Evolutionary conservation across 129 eudicot species (phyloP), one percentile per base, ranked within the genome.

Genomic region (Pittosporum tobira): DNA sequence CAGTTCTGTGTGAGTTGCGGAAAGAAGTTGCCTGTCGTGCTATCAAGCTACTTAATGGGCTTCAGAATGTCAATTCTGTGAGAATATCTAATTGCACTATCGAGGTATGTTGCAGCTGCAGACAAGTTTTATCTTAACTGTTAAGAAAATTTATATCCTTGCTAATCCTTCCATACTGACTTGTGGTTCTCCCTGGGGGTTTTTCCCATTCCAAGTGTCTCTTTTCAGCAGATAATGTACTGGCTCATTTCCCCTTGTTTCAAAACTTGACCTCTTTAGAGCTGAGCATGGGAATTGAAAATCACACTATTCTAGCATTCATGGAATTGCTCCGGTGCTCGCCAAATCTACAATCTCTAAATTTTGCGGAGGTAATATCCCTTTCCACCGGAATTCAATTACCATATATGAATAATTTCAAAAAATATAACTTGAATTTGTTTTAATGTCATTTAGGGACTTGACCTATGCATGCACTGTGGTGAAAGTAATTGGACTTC

Each of bases 251-350:
- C 61, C 95, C 87, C 4, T 37, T 57, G 30, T 87, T 87, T 62
- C 46, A 66, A 50, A 76, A 77, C 52, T 59, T 87, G 76, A 72
- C 79, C 28, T 67, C 44, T 64, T 69, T 87, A 57, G 87, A 87
- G 59, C 66, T 87, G 64, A 70, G 67, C 44, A 73, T 75, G 79
- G 77, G 64, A 52, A 50, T 73, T 47, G 75, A 68, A 53, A 55
- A 69, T n/a, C 62, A 60, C 12, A 64, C 77, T 13, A 8, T 74
- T 54, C 71, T 57, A 22, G 57, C 63, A 43, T 29, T 82, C 74
- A 60, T 72, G 69, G 61, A 79, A 24, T 63, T 87, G 37, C 84
- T 87, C 49, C 77, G 51, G 21, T 38, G 57, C 57, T 74, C 80
- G 36, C 91, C 87, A 24, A 74, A 83, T 59, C 62, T 87, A 9